Percentiles rank a stretch among this genome's conserved stretches.
These are phyloP conservation scores for Ceratorhiza oryzae-sativae DNA, from an alignment of 1,284 basidiomycete species.

Conservation along the genomic window DNA sequence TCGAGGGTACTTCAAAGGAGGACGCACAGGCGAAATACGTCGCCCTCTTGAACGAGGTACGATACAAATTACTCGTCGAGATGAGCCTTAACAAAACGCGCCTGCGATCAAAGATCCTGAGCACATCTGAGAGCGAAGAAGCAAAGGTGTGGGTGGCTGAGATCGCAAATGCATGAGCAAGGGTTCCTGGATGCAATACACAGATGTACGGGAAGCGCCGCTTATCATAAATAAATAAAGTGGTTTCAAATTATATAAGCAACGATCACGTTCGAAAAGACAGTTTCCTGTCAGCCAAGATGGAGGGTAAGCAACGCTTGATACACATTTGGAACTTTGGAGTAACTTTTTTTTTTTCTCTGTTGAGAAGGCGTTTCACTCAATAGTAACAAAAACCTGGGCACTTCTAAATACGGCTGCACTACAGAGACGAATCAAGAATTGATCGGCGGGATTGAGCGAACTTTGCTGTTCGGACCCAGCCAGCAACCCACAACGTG, in stretches of 20 bases:
- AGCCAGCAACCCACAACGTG: neutral
- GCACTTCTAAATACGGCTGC: neutral
- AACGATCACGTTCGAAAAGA: neutral
- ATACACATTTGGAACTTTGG: neutral
- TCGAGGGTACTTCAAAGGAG: constrained; percentile 75
- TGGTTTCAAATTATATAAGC: neutral
- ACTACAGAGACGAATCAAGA: neutral
- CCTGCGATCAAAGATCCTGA: constrained; percentile 59
- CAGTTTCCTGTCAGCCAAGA: neutral
- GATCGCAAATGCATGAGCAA: constrained; percentile 56
- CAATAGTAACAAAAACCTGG: neutral
- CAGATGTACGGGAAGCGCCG: constrained; percentile 13
- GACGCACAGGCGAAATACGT: constrained; percentile 78
- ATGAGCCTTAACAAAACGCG: constrained; percentile 4
- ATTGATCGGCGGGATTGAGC: constrained; percentile 2
- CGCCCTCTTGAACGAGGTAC: constrained; percentile 70
- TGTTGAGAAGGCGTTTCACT: neutral
- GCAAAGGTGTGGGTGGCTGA: constrained; percentile 65
- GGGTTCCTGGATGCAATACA: neutral
- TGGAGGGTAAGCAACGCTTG: neutral
- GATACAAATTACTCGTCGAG: neutral
- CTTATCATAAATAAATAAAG: constrained; percentile 20
- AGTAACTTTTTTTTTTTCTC: neutral
- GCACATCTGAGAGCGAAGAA: constrained; percentile 59
- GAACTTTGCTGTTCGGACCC: constrained; percentile 1